phyloP scores from a whole-genome alignment of 768 basidiomycete species.

The Boletellus ananas region DNA sequence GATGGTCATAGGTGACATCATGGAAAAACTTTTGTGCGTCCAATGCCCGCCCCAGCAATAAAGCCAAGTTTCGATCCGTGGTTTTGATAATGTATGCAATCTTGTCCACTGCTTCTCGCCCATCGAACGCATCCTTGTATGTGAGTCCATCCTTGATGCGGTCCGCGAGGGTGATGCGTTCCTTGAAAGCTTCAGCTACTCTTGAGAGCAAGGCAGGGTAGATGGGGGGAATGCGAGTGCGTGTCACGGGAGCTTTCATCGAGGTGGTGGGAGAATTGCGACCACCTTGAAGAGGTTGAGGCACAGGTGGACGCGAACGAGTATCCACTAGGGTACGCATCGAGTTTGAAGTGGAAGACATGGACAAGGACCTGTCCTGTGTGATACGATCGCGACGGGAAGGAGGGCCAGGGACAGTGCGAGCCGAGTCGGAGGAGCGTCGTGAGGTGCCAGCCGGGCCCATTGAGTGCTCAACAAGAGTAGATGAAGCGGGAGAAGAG shows the following conservation, averaged over 20 bases:
- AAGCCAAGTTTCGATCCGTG: constrained; percentile 91
- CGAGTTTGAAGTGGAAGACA: constrained; percentile 59
- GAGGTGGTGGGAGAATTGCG: constrained; percentile 35
- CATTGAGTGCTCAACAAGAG: constrained; percentile 34
- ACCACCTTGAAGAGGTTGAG: constrained; percentile 36
- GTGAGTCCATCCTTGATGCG: constrained; percentile 92
- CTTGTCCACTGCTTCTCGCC: constrained; percentile 94
- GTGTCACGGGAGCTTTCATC: constrained; percentile 36
- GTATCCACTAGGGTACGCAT: constrained; percentile 44
- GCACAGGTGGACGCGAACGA: constrained; percentile 34
- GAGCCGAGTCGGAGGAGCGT: constrained; percentile 68
- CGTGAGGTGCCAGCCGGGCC: constrained; percentile 34
- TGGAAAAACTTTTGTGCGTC: constrained; percentile 99
- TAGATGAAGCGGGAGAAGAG: constrained; percentile 44
- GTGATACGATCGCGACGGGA: constrained; percentile 56
- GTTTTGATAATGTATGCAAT: constrained; percentile 99
- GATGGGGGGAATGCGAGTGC: constrained; percentile 64
- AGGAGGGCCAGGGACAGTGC: constrained; percentile 50
- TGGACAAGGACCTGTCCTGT: constrained; percentile 74
- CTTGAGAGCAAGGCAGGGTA: constrained; percentile 96
- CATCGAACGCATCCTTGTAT: constrained; percentile 96
- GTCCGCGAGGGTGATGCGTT: constrained; percentile 73
- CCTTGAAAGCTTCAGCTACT: constrained; percentile 90
- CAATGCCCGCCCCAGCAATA: constrained; percentile 90
- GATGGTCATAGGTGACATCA: constrained; percentile 98